Evolutionary conservation across 306 rosid genomes (phyloP), one percentile per base, ranked within the genome.

Genomic region (Malus domestica): DNA sequence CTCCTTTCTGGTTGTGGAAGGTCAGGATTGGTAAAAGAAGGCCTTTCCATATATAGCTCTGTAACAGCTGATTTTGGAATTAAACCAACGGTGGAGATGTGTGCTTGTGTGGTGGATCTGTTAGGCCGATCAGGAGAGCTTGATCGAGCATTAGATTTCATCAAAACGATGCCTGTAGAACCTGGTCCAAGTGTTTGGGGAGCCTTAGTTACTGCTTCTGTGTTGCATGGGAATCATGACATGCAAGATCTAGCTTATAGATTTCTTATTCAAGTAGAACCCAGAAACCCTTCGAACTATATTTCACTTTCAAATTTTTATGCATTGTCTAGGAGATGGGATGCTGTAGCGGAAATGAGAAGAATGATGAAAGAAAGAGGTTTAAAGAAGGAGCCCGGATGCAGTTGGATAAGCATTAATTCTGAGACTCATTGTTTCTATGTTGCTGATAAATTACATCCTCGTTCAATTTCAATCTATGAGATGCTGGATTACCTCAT

Each of bases 161-260:
- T 88, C 54, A 63, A 76, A 75, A 68, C 65, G 27, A 93, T 93
- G 96, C 85, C 86, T 16, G 59, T 83, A 45, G 80, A 84, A 81
- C 90, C 94, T 0, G 81, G 91, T 70, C 89, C 94, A 61, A 86
- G 96, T 79, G 87, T 88, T 68, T 93, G 96, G 98, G 96, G 96
- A 18, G 86, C 97, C 44, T 89, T 90, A 79, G 83, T 87, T 68
- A 74, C 85, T 76, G 91, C 92, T 72, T 88, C 96, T 60, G 25
- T 85, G 27, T 82, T 81, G 76, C 90, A 88, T 71, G 92, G 89
- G 73, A 87, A 89, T 72, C 74, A 80, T 38, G 80, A 76, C 82
- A 86, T 85, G 61, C 79, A 85, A 80, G 88, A 93, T 68, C 70
- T 91, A 71, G 96, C 96, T 55, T 87, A 80, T 73, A 82, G 66